These are phyloP conservation scores for Pseudogymnoascus sp. DNA, from an alignment of 2,329 filamentous ascomycete genomes.

Conservation along the genomic window DNA sequence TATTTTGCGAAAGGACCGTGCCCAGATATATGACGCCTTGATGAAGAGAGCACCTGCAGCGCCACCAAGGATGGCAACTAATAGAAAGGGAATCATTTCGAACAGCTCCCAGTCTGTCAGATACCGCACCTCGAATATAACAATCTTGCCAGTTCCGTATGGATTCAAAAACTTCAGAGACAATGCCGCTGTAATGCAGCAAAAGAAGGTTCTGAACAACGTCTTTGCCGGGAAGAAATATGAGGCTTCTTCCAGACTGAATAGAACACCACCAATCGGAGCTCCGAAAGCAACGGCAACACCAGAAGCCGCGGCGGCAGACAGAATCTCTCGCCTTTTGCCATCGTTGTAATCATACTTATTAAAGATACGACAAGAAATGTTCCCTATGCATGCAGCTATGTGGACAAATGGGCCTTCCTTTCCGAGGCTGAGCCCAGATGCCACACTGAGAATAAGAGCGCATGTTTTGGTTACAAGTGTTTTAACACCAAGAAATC, in stretches of 20 bases:
- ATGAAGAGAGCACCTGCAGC: conserved; percentile 86
- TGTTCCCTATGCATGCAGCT: conserved; percentile 89
- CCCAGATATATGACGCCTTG: conserved; percentile 89
- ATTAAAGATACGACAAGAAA: conserved; percentile 82
- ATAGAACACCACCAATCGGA: conserved; percentile 81
- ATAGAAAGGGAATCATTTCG: conserved; percentile 74
- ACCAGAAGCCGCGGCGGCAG: conserved; percentile 82
- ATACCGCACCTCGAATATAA: conserved; percentile 92
- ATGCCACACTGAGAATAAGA: conserved; percentile 80
- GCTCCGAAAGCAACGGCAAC: conserved; percentile 93
- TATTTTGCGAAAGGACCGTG: conserved; percentile 76
- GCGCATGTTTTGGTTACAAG: conserved; percentile 77
- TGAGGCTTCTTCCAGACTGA: conserved; percentile 88
- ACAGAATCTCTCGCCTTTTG: conserved; percentile 89
- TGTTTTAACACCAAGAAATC: conserved; percentile 84
- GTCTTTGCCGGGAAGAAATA: conserved; percentile 99
- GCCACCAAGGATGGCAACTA: conserved; percentile 81
- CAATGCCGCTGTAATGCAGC: conserved; percentile 86
- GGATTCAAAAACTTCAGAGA: conserved; percentile 93
- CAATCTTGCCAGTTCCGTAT: conserved; percentile 93
- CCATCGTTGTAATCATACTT: conserved; percentile 94
- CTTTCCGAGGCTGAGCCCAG: conserved; percentile 87
- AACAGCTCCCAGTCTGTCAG: conserved; percentile 88
- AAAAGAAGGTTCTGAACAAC: conserved; percentile 95
- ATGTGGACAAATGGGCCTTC: conserved; percentile 96